Evolutionary conservation across 1,284 basidiomycete species (phyloP), one percentile per base, ranked within the genome.

Genomic region (Naganishia albida): DNA sequence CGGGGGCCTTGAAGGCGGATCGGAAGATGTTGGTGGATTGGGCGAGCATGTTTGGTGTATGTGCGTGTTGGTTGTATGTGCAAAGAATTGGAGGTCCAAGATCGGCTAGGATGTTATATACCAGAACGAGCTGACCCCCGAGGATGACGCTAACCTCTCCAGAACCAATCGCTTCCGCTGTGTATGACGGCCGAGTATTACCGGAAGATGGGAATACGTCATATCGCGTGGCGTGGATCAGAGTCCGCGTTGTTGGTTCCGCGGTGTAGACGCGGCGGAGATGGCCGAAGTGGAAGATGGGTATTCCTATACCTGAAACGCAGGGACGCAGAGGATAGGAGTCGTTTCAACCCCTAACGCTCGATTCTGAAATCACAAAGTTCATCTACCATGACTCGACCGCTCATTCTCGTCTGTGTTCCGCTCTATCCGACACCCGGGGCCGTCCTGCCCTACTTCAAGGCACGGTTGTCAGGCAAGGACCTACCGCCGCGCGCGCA

Each of bases 341-440:
- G 34, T 34, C 34, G 10, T 34, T 10, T 4, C 34, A 34, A 34
- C 34, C 10, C 34, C 34, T 34, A 34, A 34, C 34, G 34, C 34
- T 34, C 10, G 6, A 34, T 6, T n/a, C 34, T 6, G 34, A 34
- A 34, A 34, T 10, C 34, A 10, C 34, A 10, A 10, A 34, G 34
- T 6, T 4, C 34, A 34, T 6, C 34, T n/a, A 60, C 23, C 57
- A 60, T 60, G 57, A 23, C 44, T 13, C 46, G 49, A 50, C 50
- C 60, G 6, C 60, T 63, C 26, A 63, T 63, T 18, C 60, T 63
- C 42, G 51, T 63, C 40, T 52, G 60, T 13, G 60, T 63, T 13
- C 60, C 51, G 26, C 40, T 54, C 30, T 63, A 34, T 20, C 60
- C 60, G 7, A 53, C 23, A 2, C 39, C 60, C 7, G 60, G 53